These are phyloP conservation scores for Fusarium sp. DNA, from an alignment of 2,329 filamentous ascomycete species.

Conservation along the genomic window DNA sequence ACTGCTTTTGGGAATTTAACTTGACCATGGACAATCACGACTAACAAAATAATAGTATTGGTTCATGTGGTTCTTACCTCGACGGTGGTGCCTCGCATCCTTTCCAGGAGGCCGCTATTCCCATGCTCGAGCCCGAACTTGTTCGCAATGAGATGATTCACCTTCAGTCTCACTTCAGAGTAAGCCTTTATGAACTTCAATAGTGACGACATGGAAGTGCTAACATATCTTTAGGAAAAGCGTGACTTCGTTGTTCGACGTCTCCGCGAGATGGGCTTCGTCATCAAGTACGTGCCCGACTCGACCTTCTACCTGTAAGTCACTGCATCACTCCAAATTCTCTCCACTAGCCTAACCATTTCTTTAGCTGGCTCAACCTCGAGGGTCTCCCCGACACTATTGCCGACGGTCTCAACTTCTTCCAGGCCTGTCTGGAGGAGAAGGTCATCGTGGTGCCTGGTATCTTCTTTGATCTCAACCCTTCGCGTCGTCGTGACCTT, in stretches of 20 bases:
- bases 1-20: not conserved
- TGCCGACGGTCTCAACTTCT: constrained; percentile 95
- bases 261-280: constrained; percentile 87
- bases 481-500: constrained; percentile 85
- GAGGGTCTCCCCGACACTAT: constrained; percentile 81
- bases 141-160: constrained; percentile 90
- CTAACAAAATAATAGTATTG: constrained; percentile 66
- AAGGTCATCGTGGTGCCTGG: constrained; percentile 97
- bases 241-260: constrained; percentile 89
- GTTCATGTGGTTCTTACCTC: constrained; percentile 91
- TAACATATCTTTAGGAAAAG: constrained; percentile 71
- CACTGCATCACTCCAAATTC: not conserved
- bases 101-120: constrained; percentile 92
- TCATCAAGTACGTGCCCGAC: constrained; percentile 85
- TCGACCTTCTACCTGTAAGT: constrained; percentile 92
- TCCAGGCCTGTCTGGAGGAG: constrained; percentile 91
- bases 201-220: not conserved
- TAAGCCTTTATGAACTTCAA: constrained; percentile 49
- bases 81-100: constrained; percentile 95
- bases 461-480: constrained; percentile 98
- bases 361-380: constrained; percentile 66
- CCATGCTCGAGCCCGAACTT: constrained; percentile 88
- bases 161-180: constrained; percentile 86
- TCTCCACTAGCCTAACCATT: not conserved
- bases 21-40: not conserved